Evolutionary conservation across 208 protist genomes (phyloP).

Genomic region (Trypanosoma scelopori): DNA sequence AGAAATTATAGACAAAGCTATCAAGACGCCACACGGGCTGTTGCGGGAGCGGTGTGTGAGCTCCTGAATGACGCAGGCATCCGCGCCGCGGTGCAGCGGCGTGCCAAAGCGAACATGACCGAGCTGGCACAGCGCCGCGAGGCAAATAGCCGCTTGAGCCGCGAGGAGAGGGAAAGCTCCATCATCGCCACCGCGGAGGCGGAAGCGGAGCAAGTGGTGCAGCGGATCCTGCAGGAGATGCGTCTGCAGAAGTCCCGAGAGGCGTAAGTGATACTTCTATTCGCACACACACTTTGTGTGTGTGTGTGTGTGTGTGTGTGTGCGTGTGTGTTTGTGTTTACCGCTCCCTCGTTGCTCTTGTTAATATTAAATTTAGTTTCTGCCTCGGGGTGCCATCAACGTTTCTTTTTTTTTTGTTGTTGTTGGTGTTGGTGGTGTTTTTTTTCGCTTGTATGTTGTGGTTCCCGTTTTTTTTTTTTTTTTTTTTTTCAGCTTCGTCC

Average conservation of each 20-base stretch:
- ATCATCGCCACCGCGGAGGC: slow-evolving; percentile 72
- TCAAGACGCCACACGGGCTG: slow-evolving; percentile 38
- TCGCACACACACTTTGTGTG: background rate
- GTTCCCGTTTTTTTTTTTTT: background rate
- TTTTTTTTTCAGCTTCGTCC: no score
- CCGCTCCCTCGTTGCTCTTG: slow-evolving; percentile 10
- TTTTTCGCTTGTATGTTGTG: background rate
- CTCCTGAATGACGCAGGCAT: slow-evolving; percentile 64
- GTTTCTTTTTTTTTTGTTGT: slow-evolving; percentile 1
- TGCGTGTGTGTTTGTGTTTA: background rate
- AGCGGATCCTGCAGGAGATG: slow-evolving; percentile 78
- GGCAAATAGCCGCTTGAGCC: slow-evolving; percentile 15
- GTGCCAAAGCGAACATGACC: slow-evolving; percentile 48
- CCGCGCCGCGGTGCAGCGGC: slow-evolving; percentile 60
- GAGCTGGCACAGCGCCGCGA: slow-evolving; percentile 28
- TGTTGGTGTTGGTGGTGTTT: background rate
- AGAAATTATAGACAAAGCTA: slow-evolving; percentile 34
- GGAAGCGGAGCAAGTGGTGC: slow-evolving; percentile 73
- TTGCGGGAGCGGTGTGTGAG: slow-evolving; percentile 59
- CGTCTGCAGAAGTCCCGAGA: slow-evolving; percentile 29
- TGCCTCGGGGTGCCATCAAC: background rate
- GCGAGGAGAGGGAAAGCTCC: slow-evolving; percentile 46
- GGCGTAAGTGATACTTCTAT: background rate
- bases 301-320: background rate
- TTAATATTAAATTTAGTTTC: slow-evolving; percentile 9